Evolutionary conservation across 306 rosid genomes (phyloP), one percentile per base, ranked within the genome.

Genomic region (Trichosanthes truncata): DNA sequence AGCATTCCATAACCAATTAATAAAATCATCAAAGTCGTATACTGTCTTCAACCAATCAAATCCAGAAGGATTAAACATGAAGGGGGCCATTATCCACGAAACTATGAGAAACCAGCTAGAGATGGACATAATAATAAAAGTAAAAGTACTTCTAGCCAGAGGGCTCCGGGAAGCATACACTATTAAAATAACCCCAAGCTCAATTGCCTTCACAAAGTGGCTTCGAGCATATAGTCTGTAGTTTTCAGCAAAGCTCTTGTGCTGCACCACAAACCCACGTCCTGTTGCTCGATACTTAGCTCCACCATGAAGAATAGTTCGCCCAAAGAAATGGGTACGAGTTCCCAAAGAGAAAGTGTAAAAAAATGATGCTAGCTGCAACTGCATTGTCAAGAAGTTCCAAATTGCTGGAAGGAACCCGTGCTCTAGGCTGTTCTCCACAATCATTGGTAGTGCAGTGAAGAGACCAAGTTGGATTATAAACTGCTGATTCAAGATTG

Each of bases 41-140:
- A 94, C 98, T n/a, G 97, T 91, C 77, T 94, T 94, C 88, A 94
- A 90, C 97, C 98, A 94, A 87, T 94, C 98, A 80, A 94, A 91
- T 63, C 98, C 98, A 31, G 97, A 92, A 67, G 98, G 97, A 80
- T 94, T 94, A 74, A 94, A 94, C 57, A 92, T 87, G 78, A 94
- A 94, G 31, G 98, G 98, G 26, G 96, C 87, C 96, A 94, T 84
- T 59, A 94, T 88, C 98, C 98, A 94, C 6, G 98, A 90, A 71
- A 91, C 83, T 36, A 94, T 94, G n/a, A 94, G 97, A 80, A 88
- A 94, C 98, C 98, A 94, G 85, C 87, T 86, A 56, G 98, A 84
- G 85, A 94, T 81, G 7, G 87, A 83, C 90, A 94, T 68, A 75
- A 75, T 84, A 78, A 94, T 88, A 90, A 87, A 94, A 56, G 91